Conservation (phyloP, 495 filamentous ascomycete species). For the Penicillium lagena region DNA sequence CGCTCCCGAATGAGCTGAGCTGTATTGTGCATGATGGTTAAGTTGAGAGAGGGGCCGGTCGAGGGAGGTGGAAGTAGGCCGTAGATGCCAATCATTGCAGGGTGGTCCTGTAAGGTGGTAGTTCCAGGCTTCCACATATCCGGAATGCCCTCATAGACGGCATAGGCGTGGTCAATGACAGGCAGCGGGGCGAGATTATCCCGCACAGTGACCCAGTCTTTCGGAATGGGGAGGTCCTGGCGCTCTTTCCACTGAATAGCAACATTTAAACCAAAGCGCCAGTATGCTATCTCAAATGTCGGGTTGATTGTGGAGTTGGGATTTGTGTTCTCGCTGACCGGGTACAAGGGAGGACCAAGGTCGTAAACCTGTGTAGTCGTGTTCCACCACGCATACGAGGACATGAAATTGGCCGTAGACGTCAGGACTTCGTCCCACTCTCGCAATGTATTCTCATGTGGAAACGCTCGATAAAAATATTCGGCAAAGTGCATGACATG, state of each 20-base stretch:
- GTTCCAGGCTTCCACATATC: conserved; percentile 10
- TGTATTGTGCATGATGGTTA: conserved; percentile 2
- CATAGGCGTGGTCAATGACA: conserved; percentile 7
- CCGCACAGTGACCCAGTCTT: conserved; percentile 5
- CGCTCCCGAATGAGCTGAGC: conserved; percentile 2
- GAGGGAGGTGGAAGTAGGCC: conserved; percentile 8
- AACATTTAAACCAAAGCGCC: conserved; percentile 8
- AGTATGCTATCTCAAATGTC: conserved; percentile 13
- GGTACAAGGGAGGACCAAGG: conserved; percentile 13
- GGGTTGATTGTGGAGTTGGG: conserved; percentile 11
- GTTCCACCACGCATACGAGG: conserved; percentile 13
- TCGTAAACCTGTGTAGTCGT: conserved; percentile 9
- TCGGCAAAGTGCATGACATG: conserved; percentile 14
- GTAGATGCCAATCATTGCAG: conserved; percentile 5
- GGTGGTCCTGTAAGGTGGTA: conserved; percentile 7
- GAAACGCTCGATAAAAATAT: conserved; percentile 1
- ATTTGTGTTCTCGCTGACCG: conserved; percentile 10
- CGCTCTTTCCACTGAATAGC: conserved; percentile 10
- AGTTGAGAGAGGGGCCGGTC: neutral
- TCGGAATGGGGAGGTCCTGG: neutral
- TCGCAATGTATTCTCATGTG: neutral
- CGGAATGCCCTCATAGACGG: conserved; percentile 10
- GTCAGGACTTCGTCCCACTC: conserved; percentile 8
- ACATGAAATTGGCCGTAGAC: conserved; percentile 9
- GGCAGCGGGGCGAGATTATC: conserved; percentile 11